Evolutionary conservation across 2,329 filamentous ascomycete genomes (phyloP), one percentile per base, ranked within the genome.

Genomic region (Ophiosphaerella narmari): DNA sequence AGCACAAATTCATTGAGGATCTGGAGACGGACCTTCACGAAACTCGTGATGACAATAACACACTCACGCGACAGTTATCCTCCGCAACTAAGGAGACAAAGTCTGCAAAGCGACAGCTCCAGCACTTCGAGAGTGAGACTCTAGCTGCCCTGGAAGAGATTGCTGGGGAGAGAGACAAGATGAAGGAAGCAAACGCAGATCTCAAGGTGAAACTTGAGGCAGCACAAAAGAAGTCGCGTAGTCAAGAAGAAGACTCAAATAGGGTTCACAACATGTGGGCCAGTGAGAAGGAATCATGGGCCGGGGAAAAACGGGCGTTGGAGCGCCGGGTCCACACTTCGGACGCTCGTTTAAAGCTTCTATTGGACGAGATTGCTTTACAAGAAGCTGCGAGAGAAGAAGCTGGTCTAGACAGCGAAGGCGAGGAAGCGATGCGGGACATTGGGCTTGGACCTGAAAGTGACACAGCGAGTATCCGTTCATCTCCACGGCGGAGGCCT

Each of bases 261-360:
- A 84, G 88, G 29, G 85, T 88, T 5, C 90, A 96, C 65, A 82
- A 86, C 45, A 80, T 91, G 50, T 97, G 91, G 89, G 86, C 87
- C 9, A 86, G 84, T 44, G 94, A 99, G 58, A 94, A 88, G 68
- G 86, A 93, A 46, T 78, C 79, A 2, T 97, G 92, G 91, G 87
- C 92, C 11, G 86, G 88, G 39, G 91, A 96, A 70, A 88, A 86
- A 64, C 86, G 92, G 46, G 88, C 84, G 48, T 82, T 90, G 53
- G 93, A 99, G 72, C 86, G 90, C 48, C 91, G 89, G 61, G 77
- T 96, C 12, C 92, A 97, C 70, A 82, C 97, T n/a, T 89, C 91
- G 2, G 94, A 99, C 75, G 89, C 83, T 26, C 86, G 93, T 33
- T 74, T 99, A 46, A 94, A 93, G 70, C 81, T 84, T 9, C 83